These are phyloP conservation scores for Aspergillus sergii DNA, from an alignment of 2,329 filamentous ascomycete genomes.

Conservation along the genomic window DNA sequence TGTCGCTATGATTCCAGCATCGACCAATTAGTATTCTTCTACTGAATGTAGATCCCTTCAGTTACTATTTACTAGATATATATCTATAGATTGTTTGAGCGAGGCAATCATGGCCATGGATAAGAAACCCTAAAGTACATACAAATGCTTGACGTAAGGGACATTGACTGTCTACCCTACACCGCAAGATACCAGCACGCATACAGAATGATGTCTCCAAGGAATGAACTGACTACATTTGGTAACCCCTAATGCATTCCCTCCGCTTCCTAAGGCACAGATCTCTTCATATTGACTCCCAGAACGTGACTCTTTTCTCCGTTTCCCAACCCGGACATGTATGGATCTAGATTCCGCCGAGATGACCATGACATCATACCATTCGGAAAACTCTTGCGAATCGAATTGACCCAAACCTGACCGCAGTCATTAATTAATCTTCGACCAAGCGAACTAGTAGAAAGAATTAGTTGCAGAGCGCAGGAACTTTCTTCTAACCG, in stretches of 20 bases:
- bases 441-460: neutral
- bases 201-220: neutral
- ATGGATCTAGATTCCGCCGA: neutral
- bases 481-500: neutral
- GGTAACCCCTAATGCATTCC: neutral
- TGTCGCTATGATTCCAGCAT: neutral
- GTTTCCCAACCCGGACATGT: neutral
- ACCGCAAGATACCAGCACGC: neutral
- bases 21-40: neutral
- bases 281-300: neutral
- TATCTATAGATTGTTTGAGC: neutral
- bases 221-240: neutral
- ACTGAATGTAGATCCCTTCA: neutral
- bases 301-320: neutral
- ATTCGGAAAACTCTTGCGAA: too few relatives aligned
- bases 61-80: neutral
- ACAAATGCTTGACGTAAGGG: neutral
- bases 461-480: neutral
- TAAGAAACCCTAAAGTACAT: neutral
- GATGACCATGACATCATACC: neutral
- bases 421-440: neutral
- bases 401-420: neutral
- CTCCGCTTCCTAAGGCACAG: neutral
- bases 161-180: neutral
- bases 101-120: too few relatives aligned